A percentile compares a stretch with the other conserved stretches of the same genome.
Evolutionary conservation across 2,329 filamentous ascomycete species (phyloP).

Genomic region (Colletotrichum lentis): DNA sequence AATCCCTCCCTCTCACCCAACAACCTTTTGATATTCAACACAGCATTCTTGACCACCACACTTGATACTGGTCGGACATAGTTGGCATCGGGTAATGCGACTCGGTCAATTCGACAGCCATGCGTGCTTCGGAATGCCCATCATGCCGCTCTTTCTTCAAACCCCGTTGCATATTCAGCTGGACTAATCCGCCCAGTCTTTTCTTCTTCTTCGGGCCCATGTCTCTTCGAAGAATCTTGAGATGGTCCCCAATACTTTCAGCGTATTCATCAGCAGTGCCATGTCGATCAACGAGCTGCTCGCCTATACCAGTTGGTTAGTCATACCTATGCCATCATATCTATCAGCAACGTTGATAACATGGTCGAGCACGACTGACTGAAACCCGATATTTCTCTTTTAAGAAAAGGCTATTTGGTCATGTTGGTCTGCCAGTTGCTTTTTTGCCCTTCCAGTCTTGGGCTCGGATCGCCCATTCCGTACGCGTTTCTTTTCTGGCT

Average conservation of each 20-base stretch:
- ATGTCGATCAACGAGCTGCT: neutral
- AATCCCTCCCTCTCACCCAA: neutral
- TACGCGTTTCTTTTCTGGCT: constrained; percentile 14
- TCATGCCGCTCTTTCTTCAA: neutral
- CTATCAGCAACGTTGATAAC: constrained; percentile 1
- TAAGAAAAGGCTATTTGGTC: neutral
- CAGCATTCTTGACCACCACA: neutral
- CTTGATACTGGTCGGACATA: neutral
- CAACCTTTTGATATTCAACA: neutral
- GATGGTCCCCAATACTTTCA: neutral
- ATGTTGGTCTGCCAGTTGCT: neutral
- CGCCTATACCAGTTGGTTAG: neutral
- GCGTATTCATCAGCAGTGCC: neutral
- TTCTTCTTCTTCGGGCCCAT: constrained; percentile 6
- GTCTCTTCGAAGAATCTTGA: constrained; percentile 3
- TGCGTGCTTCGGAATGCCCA: no score
- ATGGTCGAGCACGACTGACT: constrained; percentile 1
- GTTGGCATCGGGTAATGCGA: no score
- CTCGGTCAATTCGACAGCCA: neutral
- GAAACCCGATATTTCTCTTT: neutral
- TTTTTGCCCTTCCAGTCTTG: neutral
- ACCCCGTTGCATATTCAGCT: neutral
- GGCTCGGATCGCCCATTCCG: neutral
- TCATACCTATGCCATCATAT: neutral
- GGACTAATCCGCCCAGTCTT: neutral